Conservation (phyloP, 2,329 filamentous ascomycete genomes). For the Helicocarpus griseus region DNA sequence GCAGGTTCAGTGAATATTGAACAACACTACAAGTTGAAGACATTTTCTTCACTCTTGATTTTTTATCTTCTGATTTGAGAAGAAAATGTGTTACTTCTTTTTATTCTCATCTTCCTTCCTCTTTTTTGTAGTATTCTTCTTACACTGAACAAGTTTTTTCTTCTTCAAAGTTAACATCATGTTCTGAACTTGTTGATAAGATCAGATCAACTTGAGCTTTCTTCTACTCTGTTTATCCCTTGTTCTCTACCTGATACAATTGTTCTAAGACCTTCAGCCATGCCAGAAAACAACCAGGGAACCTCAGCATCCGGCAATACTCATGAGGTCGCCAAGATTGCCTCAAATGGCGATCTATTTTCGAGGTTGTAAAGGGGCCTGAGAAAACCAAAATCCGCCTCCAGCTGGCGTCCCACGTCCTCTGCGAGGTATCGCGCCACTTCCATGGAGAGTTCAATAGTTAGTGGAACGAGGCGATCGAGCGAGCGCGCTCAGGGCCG, state of each 20-base stretch:
- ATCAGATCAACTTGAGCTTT: background rate
- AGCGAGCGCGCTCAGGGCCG: background rate
- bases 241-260: no score
- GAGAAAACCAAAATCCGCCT: background rate
- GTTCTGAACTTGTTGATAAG: background rate
- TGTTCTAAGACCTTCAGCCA: no score
- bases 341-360: background rate
- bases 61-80: background rate
- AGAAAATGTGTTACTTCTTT: background rate
- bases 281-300: background rate
- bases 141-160: background rate
- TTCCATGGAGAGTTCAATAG: background rate
- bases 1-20: background rate
- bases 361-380: background rate
- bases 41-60: background rate
- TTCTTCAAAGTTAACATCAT: background rate
- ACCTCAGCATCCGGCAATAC: background rate
- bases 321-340: background rate
- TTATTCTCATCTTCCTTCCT: background rate
- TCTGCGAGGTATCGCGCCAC: background rate
- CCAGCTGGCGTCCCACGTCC: background rate
- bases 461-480: background rate
- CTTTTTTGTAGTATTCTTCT: no score
- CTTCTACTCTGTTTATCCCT: background rate
- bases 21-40: background rate